Evolutionary conservation across 2,329 filamentous ascomycete genomes (phyloP), one percentile per base, ranked within the genome.

Genomic region (Mollisiaceae sp.): DNA sequence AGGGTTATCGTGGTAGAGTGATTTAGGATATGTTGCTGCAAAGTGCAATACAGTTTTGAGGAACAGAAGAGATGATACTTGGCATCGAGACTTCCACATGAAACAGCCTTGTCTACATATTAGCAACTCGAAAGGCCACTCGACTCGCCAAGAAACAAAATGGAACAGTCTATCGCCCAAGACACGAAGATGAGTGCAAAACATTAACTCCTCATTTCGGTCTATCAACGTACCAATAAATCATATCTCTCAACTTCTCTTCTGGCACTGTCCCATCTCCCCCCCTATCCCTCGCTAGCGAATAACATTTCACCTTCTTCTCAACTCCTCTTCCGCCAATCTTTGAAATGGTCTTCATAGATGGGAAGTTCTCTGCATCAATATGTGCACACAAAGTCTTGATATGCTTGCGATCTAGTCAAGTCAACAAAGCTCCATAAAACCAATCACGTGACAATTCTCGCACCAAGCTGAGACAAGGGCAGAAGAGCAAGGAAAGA

Each of bases 311-410:
- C 27, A 60, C 11, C 35, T 50, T 59, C 24, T 35, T 43, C 41
- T 64, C 62, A 6, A 56, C 63, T n/a, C 55, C n/a, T n/a, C 45
- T 64, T 11, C 47, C 57, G 6, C 47, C 59, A 27, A 67, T 4
- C n/a, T 64, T 67, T 24, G 38, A 6, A 43, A 67, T 67, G 9
- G 57, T 59, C 47, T 61, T 69, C 56, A 58, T 55, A 15, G 60
- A 67, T 5, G 43, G 27, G 4, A 62, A 8, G 45, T 67, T 69
- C 24, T 69, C 62, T 1, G 65, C 60, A 55, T 69, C 67, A 36
- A 66, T 66, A 38, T 58, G 55, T n/a, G 64, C 67, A 38, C 59
- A 36, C n/a, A 68, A 45, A 12, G 38, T 18, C 8, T 60, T 52
- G 15, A 63, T 55, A 32, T 63, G 38, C 20, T 63, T 65, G 27